phyloP scores from a whole-genome alignment of 306 rosid genomes.

The Dicorynia guianensis region DNA sequence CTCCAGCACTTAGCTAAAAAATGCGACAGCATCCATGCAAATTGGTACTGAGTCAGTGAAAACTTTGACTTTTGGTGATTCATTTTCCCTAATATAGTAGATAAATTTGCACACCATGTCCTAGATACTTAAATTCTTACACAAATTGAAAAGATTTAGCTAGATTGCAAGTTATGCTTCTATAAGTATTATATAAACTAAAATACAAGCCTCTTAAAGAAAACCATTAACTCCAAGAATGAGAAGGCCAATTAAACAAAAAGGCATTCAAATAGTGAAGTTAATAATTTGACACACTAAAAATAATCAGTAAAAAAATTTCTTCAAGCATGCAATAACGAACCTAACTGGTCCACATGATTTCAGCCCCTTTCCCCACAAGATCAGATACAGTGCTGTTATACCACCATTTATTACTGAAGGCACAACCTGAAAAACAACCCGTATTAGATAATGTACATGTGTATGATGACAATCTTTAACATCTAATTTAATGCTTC shows the following conservation, averaged over 20 bases:
- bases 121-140: too few relatives aligned
- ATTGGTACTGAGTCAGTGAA: too few relatives aligned
- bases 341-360: conserved; percentile 98
- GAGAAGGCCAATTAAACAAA: background rate
- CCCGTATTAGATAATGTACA: conserved; percentile 37
- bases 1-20: too few relatives aligned
- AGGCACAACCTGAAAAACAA: conserved; percentile 85
- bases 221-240: background rate
- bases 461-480: conserved; percentile 21
- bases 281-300: conserved; percentile 24
- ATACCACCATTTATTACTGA: conserved; percentile 91
- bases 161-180: too few relatives aligned
- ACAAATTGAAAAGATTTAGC: too few relatives aligned
- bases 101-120: too few relatives aligned
- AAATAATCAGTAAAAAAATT: conserved; percentile 24
- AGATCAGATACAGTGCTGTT: conserved; percentile 82
- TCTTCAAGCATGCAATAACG: conserved; percentile 46
- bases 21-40: too few relatives aligned
- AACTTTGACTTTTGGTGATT: too few relatives aligned
- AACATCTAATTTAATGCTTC: background rate
- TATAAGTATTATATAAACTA: too few relatives aligned
- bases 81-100: too few relatives aligned
- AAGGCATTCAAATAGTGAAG: conserved; percentile 14
- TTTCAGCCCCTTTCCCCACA: conserved; percentile 99
- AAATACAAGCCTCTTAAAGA: conserved; percentile 8